These are phyloP conservation scores for Fusarium kyushuense DNA, from an alignment of 2,329 filamentous ascomycete species.

Conservation along the genomic window DNA sequence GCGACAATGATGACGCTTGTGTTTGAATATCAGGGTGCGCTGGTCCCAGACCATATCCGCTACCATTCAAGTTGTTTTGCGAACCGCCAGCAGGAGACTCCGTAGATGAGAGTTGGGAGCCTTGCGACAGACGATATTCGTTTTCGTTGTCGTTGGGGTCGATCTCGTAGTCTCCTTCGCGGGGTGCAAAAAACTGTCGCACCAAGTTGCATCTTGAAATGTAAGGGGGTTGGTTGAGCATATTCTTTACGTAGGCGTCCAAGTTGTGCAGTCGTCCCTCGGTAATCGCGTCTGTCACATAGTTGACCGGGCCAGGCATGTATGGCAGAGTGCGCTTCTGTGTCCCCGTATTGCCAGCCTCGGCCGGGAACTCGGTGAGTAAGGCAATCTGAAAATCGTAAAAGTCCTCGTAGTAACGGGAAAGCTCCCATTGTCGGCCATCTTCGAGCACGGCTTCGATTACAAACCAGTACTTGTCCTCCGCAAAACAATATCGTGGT, in stretches of 20 bases:
- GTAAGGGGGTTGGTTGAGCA: conserved; percentile 84
- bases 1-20: conserved; percentile 46
- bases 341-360: conserved; percentile 86
- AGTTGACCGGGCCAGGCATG: conserved; percentile 98
- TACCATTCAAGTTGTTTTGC: conserved; percentile 70
- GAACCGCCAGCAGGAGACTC: conserved; percentile 72
- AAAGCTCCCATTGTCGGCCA: conserved; percentile 90
- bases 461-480: conserved; percentile 99
- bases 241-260: conserved; percentile 94
- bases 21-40: conserved; percentile 44
- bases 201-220: conserved; percentile 88
- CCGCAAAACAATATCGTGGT: conserved; percentile 92
- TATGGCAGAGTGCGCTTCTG: conserved; percentile 89
- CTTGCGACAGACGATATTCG: conserved; percentile 80
- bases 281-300: conserved; percentile 97
- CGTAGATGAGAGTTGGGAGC: conserved; percentile 74
- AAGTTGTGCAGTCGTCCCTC: conserved; percentile 92
- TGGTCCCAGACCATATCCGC: conserved; percentile 66
- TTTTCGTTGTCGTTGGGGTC: conserved; percentile 80
- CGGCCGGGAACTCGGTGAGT: conserved; percentile 89
- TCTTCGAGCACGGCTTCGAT: conserved; percentile 93
- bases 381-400: conserved; percentile 98
- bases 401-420: conserved; percentile 97
- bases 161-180: conserved; percentile 93
- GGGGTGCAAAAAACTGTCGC: conserved; percentile 88